These are phyloP conservation scores for Tricholoma hemisulphureum DNA, from an alignment of 768 basidiomycete species.

Conservation along the genomic window DNA sequence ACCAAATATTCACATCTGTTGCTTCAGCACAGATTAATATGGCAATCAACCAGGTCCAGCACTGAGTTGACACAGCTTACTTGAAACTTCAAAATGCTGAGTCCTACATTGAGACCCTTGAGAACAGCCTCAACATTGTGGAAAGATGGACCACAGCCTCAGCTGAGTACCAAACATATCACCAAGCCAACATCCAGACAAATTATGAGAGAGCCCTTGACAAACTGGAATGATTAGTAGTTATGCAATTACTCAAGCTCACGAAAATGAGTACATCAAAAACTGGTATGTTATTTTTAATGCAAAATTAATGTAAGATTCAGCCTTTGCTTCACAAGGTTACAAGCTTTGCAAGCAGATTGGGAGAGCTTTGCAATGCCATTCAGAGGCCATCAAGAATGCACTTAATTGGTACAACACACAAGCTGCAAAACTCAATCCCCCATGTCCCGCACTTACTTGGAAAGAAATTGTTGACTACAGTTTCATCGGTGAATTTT, in stretches of 20 bases:
- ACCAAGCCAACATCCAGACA: not conserved
- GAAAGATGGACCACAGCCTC: constrained; percentile 1
- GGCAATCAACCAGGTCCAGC: not conserved
- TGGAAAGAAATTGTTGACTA: constrained; percentile 28
- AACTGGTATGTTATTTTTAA: not conserved
- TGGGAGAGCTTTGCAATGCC: not conserved
- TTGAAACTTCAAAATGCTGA: too few species aligned
- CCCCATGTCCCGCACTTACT: constrained; percentile 12
- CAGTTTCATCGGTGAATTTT: too few species aligned
- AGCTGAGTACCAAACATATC: not conserved
- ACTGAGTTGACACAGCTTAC: too few species aligned
- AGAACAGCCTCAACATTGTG: not conserved
- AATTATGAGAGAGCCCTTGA: constrained; percentile 16
- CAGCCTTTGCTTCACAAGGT: not conserved
- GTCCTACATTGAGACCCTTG: too few species aligned
- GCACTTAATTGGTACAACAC: too few species aligned
- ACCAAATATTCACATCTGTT: not conserved
- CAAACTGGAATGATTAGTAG: constrained; percentile 16
- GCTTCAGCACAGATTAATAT: not conserved
- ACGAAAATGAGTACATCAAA: constrained; percentile 12
- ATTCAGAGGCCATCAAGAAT: constrained; percentile 7
- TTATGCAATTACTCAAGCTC: constrained; percentile 21
- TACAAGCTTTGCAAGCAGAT: not conserved
- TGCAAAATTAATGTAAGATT: too few species aligned
- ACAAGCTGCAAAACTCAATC: constrained; percentile 18